Conservation (phyloP, 768 basidiomycete species). For the Rhodosporidiobolus sp. region DNA sequence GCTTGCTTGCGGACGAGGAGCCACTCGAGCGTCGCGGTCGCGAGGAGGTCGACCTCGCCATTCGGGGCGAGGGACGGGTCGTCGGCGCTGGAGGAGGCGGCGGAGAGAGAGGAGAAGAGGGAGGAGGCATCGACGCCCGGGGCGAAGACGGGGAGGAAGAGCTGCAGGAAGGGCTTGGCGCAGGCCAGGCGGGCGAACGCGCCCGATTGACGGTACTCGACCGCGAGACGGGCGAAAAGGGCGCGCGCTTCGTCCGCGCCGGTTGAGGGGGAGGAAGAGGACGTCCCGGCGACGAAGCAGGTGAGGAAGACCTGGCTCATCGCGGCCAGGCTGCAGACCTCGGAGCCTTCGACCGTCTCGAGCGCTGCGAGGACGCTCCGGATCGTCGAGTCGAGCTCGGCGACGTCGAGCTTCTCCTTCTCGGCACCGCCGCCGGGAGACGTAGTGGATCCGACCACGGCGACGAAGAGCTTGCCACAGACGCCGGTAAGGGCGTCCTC, state of each 20-base stretch:
- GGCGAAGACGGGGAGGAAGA: constrained; percentile 17
- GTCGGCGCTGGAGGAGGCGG: not conserved
- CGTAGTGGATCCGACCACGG: constrained; percentile 18
- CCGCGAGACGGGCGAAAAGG: constrained; percentile 6
- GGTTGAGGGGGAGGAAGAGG: not conserved
- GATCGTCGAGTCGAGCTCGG: constrained; percentile 7
- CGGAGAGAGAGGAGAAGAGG: not conserved
- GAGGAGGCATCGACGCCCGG: too few relatives aligned
- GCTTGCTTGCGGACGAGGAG: constrained; percentile 20
- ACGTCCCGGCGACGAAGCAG: not conserved
- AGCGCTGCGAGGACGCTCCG: constrained; percentile 1
- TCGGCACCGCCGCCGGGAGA: not conserved
- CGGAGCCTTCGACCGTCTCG: constrained; percentile 12
- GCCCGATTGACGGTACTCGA: constrained; percentile 2
- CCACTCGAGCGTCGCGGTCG: constrained; percentile 23
- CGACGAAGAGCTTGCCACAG: constrained; percentile 26
- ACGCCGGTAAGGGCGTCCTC: constrained; percentile 18
- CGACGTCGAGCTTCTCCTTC: not conserved
- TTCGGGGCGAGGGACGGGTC: not conserved
- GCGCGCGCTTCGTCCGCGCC: not conserved
- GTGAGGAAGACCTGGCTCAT: constrained; percentile 13
- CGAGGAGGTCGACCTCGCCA: constrained; percentile 24
- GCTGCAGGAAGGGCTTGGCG: constrained; percentile 16
- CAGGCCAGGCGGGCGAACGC: constrained; percentile 16
- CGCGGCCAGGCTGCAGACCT: constrained; percentile 1